Evolutionary conservation across 768 basidiomycete species (phyloP).

Genomic region (Agaricus blazei): DNA sequence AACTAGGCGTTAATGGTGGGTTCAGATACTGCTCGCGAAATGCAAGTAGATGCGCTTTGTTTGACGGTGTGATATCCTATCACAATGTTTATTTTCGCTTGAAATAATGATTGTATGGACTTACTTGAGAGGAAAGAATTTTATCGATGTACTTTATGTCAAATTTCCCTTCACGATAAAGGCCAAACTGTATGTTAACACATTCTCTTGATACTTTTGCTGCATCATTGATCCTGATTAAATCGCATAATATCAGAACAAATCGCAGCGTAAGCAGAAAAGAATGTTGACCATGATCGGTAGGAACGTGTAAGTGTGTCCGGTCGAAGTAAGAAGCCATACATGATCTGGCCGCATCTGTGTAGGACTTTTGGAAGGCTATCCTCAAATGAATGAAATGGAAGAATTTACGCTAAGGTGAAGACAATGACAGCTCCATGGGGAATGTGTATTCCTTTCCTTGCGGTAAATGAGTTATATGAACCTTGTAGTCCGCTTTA

Average conservation of each 20-base stretch:
- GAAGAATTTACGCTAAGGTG: slow-evolving; percentile 51
- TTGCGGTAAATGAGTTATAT: slow-evolving; percentile 73
- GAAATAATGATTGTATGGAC: slow-evolving; percentile 10
- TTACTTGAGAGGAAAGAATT: slow-evolving; percentile 44
- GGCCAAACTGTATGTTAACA: slow-evolving; percentile 54
- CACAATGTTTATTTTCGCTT: neutral
- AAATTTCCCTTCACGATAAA: slow-evolving; percentile 54
- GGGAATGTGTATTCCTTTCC: slow-evolving; percentile 65
- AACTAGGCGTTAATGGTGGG: slow-evolving; percentile 19
- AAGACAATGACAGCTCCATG: slow-evolving; percentile 84
- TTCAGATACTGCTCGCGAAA: slow-evolving; percentile 32
- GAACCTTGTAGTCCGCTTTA: slow-evolving; percentile 83
- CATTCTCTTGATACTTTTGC: slow-evolving; percentile 56
- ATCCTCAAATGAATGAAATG: neutral
- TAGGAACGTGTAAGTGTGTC: slow-evolving; percentile 84
- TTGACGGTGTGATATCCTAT: slow-evolving; percentile 50
- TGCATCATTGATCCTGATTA: slow-evolving; percentile 63
- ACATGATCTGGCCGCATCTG: slow-evolving; percentile 85
- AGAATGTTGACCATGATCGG: slow-evolving; percentile 51
- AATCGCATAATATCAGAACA: neutral
- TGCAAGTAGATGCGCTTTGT: slow-evolving; percentile 41
- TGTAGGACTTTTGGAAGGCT: neutral
- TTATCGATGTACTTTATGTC: slow-evolving; percentile 53
- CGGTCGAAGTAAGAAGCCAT: slow-evolving; percentile 69
- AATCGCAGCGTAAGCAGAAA: neutral